Base-by-base conservation (phyloP, 2,329 filamentous ascomycete genomes). In the Calonectria pauciramosa region DNA sequence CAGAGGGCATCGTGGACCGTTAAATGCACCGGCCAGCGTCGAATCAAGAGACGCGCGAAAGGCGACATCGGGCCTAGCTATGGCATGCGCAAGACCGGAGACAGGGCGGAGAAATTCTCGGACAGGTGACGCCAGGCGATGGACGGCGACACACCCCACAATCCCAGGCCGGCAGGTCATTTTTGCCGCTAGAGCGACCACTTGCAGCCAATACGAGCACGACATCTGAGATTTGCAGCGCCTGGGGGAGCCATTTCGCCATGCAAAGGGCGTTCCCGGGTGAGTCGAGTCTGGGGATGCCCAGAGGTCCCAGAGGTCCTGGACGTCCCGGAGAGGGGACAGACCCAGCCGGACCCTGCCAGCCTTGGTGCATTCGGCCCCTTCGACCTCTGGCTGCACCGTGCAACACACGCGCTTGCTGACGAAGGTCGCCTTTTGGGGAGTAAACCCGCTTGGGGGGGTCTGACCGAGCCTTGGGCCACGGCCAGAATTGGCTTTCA, bases 61-160 rank as follows among this genome's bases (percentile, higher is more conserved):
- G 78, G 84, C 85, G 73, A 82, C 81, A 80, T 83, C 77, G 71
- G 65, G 76, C 68, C 79, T 75, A 78, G 64, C 38, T 66, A 82
- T 83, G 76, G 34, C 79, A 81, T 79, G 77, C 70, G 60, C 23
- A 66, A 11, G 38, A 63, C 38, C 49, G 54, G 64, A 70, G 66
- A 38, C 66, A 68, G 9, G 56, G 70, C 80, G 82, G 82, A 83
- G 80, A 83, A 83, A 81, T 78, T 83, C 72, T 83, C 82, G 82
- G 82, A 83, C 75, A 68, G 72, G 59, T 32, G 66, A 75, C 52
- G 64, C 70, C 76, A 76, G 70, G 41, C 47, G 32, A 44, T 54
- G 66, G 49, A n/a, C 71, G 73, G 63, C 32, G 59, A 74, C 49
- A 51, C 70, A 65, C 78, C 69, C 68, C 49, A 73, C 75, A 73